phyloP scores from a whole-genome alignment of 2,329 filamentous ascomycete species.

The Colletotrichum sojae region DNA sequence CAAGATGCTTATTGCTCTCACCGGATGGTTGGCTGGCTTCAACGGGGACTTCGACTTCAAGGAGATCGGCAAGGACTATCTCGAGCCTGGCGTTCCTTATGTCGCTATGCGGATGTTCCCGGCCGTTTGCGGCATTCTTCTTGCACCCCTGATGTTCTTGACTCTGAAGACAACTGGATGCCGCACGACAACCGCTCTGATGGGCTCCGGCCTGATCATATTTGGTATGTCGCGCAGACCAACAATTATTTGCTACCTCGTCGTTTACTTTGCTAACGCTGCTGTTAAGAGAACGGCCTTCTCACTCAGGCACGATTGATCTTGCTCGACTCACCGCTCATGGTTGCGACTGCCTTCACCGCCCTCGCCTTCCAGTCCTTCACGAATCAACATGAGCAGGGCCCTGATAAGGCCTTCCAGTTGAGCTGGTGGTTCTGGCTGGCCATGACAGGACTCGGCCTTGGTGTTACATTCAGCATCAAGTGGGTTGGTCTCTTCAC shows the following conservation, averaged over 20 bases:
- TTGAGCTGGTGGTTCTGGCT: constrained; percentile 99
- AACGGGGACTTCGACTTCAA: constrained; percentile 98
- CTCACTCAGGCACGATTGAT: constrained; percentile 96
- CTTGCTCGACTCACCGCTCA: constrained; percentile 93
- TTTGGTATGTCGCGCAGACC: constrained; percentile 74
- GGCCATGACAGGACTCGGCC: constrained; percentile 83
- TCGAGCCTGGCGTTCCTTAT: constrained; percentile 95
- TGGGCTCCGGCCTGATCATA: constrained; percentile 89
- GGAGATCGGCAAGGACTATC: constrained; percentile 98
- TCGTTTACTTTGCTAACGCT: constrained; percentile 46
- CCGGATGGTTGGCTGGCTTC: constrained; percentile 95
- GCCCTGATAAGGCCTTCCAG: constrained; percentile 88
- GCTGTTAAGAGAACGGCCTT: constrained; percentile 85
- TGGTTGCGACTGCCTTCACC: constrained; percentile 94
- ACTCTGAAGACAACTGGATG: constrained; percentile 93
- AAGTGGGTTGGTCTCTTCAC: constrained; percentile 99
- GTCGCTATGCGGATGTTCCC: constrained; percentile 97
- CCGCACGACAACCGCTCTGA: constrained; percentile 84
- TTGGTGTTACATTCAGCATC: constrained; percentile 93
- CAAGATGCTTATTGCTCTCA: constrained; percentile 95
- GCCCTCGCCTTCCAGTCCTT: constrained; percentile 93
- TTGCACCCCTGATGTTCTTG: constrained; percentile 94
- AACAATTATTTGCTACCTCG: constrained; percentile 50
- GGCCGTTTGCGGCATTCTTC: constrained; percentile 87
- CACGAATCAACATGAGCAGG: constrained; percentile 96